A percentile compares a stretch with the other conserved stretches of the same genome.
These are phyloP conservation scores for Cyberlindnera bimundalis DNA, from an alignment of 805 yeast genomes.

Conservation along the genomic window DNA sequence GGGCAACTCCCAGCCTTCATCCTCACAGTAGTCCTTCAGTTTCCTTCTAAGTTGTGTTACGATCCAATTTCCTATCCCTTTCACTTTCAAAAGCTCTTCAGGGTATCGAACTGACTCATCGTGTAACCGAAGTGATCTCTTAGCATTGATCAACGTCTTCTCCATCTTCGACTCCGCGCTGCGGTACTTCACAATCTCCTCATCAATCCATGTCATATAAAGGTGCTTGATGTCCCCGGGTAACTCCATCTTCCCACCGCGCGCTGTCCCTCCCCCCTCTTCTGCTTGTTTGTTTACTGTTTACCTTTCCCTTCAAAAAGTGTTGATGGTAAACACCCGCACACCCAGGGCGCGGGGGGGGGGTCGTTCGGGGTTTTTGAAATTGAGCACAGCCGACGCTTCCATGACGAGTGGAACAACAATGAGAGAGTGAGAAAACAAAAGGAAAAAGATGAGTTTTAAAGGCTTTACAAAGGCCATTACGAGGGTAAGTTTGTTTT, in stretches of 20 bases:
- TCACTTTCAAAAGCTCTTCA: conserved; percentile 52
- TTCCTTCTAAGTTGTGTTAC: conserved; percentile 46
- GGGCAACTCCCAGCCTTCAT: conserved; percentile 47
- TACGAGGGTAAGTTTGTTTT: conserved; percentile 52
- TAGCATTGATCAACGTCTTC: conserved; percentile 52
- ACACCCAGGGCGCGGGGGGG: too few species aligned
- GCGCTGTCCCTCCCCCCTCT: too few species aligned
- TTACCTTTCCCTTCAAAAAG: too few species aligned
- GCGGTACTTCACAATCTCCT: conserved; percentile 44
- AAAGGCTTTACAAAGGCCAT: conserved; percentile 82
- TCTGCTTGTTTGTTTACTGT: too few species aligned
- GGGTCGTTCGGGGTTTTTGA: too few species aligned
- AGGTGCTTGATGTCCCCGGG: conserved; percentile 49
- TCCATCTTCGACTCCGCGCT: conserved; percentile 48
- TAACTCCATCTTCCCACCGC: conserved; percentile 24
- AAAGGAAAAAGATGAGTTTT: conserved; percentile 67
- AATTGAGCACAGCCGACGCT: too few species aligned
- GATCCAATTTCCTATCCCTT: conserved; percentile 70
- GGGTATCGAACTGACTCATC: conserved; percentile 43
- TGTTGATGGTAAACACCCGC: too few species aligned
- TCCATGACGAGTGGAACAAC: too few species aligned
- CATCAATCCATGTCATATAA: conserved; percentile 58
- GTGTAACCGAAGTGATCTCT: conserved; percentile 44
- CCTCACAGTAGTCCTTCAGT: conserved; percentile 51
- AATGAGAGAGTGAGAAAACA: too few species aligned